A percentile compares a stretch with the other conserved stretches of the same genome.
phyloP scores from a whole-genome alignment of 352 stramenopile species.

The Globisporangium recalcitrans region DNA sequence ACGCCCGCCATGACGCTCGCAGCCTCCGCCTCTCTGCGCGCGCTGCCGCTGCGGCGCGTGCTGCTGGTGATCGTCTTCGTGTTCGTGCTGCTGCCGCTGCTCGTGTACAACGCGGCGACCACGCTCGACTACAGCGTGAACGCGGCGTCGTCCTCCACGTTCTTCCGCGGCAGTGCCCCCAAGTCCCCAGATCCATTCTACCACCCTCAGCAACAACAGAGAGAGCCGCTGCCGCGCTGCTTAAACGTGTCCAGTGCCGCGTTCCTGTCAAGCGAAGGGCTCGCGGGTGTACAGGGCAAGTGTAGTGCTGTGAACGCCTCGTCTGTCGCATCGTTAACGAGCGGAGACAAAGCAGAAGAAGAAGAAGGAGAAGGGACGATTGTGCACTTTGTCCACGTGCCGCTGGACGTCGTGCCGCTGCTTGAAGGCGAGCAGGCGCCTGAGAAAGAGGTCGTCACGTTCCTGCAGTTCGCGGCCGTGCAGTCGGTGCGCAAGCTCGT shows the following conservation, averaged over 20 bases:
- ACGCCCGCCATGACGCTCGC: conserved; percentile 6
- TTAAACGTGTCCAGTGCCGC: conserved; percentile 18
- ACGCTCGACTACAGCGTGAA: conserved; percentile 25
- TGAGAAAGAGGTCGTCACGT: conserved; percentile 26
- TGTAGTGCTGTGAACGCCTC: not conserved
- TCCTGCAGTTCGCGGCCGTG: conserved; percentile 34
- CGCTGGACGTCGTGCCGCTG: conserved; percentile 21
- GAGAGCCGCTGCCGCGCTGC: conserved; percentile 16
- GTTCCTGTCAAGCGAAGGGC: conserved; percentile 14
- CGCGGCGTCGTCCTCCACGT: not conserved
- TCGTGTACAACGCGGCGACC: conserved; percentile 26
- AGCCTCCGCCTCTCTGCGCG: conserved; percentile 7
- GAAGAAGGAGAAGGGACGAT: not conserved
- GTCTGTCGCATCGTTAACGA: not conserved
- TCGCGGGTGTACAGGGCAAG: not conserved
- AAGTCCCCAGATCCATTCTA: not conserved
- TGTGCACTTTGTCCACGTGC: conserved; percentile 34
- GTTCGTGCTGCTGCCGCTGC: conserved; percentile 28
- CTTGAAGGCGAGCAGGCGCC: not conserved
- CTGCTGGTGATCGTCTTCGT: conserved; percentile 23
- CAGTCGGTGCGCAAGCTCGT: conserved; percentile 25
- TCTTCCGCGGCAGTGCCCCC: conserved; percentile 3
- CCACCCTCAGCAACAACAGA: not conserved
- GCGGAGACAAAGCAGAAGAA: not conserved
- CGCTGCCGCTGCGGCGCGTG: conserved; percentile 18